Base-by-base conservation (phyloP, 345 rosid genomes). In the Linum tenue region DNA sequence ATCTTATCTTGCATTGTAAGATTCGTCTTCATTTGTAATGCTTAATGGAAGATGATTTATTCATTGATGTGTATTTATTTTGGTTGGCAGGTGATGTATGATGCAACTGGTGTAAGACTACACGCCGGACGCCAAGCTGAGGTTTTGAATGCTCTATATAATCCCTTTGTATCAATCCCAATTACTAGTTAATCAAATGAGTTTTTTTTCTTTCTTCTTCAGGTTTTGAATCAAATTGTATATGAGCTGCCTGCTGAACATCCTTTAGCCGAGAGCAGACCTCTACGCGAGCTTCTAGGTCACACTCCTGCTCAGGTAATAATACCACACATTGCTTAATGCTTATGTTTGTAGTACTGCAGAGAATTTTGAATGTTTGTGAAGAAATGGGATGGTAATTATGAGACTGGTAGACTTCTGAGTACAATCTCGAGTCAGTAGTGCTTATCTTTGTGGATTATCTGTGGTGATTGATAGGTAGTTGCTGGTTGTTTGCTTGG, bases 111-210 rank as follows among this genome's bases (percentile, higher is more conserved):
- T 59, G 95, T 89, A 60, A 82, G 92, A 56, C 76, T 89, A 64
- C 96, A 92, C 9, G 96, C 98, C 59, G 96, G 95, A 61, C 85
- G 95, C 59, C 98, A 92, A 78, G 96, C 96, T 62, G 95, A 92
- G 91, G 96, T 89, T 74, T 58, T 16, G 55, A 22, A 62, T 63
- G 31, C 68, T 8, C 58, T 39, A 64, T 55, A 40, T 64, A 14
- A 53, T 48, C 69, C 63, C 62, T 37, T 14, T 4, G 2, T 17
- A 57, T 57, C 31, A 22, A 22, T 22, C 31, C 31, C 31, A 22
- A 22, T 22, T 22, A 22, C 31, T 22, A 22, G 31, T 22, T 22
- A 22, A 22, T 22, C 10, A 22, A 22, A 15, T 11, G 60, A 2
- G 37, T 4, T 57, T 57, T 57, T 63, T 31, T 22, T 22, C 31